A percentile compares a stretch with the other conserved stretches of the same genome.
Evolutionary conservation across 208 protist genomes (phyloP).

Genomic region (Trypanosoma boissoni): DNA sequence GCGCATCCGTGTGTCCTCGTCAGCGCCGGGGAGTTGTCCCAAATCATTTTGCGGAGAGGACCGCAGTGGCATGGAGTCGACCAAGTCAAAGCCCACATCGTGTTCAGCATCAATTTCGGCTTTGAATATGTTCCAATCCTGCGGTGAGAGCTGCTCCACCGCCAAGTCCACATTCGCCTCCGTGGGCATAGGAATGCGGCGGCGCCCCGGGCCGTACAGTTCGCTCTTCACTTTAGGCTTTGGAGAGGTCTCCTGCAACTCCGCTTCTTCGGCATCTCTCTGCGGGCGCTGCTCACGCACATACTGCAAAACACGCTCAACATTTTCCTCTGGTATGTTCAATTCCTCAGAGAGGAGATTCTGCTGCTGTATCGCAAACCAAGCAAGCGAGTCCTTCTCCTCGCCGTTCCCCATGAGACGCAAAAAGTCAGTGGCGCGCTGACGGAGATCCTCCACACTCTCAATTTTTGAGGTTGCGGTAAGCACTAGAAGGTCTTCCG

Average conservation of each 20-base stretch:
- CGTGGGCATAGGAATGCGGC: slow-evolving; percentile 19
- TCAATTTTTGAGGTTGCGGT: background rate
- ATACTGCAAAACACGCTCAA: background rate
- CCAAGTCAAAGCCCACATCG: too few species aligned
- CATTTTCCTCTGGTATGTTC: background rate
- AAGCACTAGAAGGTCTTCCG: too few species aligned
- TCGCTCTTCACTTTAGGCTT: background rate
- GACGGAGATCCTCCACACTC: background rate
- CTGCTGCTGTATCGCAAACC: background rate
- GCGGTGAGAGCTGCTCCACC: slow-evolving; percentile 9
- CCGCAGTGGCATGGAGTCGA: too few species aligned
- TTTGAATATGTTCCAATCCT: slow-evolving; percentile 9
- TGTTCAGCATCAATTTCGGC: slow-evolving; percentile 14
- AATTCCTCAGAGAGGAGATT: background rate
- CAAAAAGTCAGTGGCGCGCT: background rate
- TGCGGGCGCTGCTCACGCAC: background rate
- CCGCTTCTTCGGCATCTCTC: background rate
- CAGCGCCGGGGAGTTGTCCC: background rate
- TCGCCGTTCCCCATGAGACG: background rate
- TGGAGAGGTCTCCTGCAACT: background rate
- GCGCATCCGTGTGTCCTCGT: background rate
- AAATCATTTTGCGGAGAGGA: background rate
- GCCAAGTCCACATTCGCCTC: slow-evolving; percentile 21
- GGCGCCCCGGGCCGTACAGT: slow-evolving; percentile 8
- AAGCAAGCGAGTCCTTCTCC: background rate